Percentiles rank a stretch among this genome's conserved stretches.
Evolutionary conservation across 2,329 filamentous ascomycete genomes (phyloP).

Genomic region (Neonectria ditissima): DNA sequence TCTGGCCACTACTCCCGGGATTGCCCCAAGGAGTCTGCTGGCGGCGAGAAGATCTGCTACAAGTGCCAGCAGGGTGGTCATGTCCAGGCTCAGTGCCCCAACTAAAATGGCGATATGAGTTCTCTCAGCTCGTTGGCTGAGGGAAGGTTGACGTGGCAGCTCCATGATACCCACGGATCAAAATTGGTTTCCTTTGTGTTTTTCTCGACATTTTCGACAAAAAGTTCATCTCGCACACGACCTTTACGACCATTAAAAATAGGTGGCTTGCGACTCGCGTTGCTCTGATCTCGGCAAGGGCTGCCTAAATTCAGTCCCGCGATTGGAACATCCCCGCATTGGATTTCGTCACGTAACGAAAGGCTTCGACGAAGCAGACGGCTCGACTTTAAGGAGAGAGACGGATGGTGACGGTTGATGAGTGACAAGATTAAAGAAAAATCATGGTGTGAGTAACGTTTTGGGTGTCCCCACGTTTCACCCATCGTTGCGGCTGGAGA

Average conservation of each 20-base stretch:
- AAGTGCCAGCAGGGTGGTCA: slow-evolving; percentile 89
- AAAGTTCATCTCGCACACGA: slow-evolving; percentile 49
- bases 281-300: slow-evolving; percentile 45
- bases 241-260: slow-evolving; percentile 48
- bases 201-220: slow-evolving; percentile 46
- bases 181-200: slow-evolving; percentile 45
- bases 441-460: slow-evolving; percentile 40
- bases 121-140: slow-evolving; percentile 38
- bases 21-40: slow-evolving; percentile 90
- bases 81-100: slow-evolving; percentile 94
- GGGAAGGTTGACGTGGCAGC: slow-evolving; percentile 55
- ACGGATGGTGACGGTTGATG: slow-evolving; percentile 46
- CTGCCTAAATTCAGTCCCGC: slow-evolving; percentile 37
- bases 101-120: slow-evolving; percentile 57
- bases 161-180: slow-evolving; percentile 58
- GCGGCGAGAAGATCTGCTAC: slow-evolving; percentile 97
- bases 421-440: slow-evolving; percentile 42
- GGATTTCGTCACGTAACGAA: slow-evolving; percentile 47
- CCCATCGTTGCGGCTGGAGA: slow-evolving; percentile 30
- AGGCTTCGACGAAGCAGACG: slow-evolving; percentile 41
- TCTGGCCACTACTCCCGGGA: slow-evolving; percentile 95
- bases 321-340: slow-evolving; percentile 48
- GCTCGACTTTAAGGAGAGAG: slow-evolving; percentile 43
- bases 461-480: slow-evolving; percentile 24
- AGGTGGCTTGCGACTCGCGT: slow-evolving; percentile 45